Evolutionary conservation across 2,329 filamentous ascomycete species (phyloP).

Genomic region (Saccharata proteae): DNA sequence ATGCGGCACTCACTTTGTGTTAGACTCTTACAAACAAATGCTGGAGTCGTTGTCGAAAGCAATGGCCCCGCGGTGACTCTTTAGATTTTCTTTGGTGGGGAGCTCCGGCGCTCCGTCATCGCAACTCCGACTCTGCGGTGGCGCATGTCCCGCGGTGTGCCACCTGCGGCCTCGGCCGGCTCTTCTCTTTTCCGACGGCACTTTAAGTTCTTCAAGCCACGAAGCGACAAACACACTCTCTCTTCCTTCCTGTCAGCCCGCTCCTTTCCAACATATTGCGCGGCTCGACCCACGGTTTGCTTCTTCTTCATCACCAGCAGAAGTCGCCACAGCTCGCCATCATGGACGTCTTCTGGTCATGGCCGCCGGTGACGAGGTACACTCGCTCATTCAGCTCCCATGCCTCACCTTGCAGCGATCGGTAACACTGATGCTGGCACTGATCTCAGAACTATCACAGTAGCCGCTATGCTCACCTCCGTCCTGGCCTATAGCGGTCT

Average conservation of each 20-base stretch:
- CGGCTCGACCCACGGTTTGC: slow-evolving; percentile 3
- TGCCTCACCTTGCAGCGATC: background rate
- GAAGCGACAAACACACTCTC: background rate
- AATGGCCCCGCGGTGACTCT: no score
- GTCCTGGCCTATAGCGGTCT: slow-evolving; percentile 47
- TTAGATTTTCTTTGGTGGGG: background rate
- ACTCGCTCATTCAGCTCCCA: slow-evolving; percentile 10
- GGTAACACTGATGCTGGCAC: slow-evolving; percentile 2
- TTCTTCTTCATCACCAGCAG: background rate
- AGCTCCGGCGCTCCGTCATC: slow-evolving; percentile 6
- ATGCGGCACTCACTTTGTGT: background rate
- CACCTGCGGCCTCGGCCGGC: slow-evolving; percentile 1
- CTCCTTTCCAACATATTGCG: slow-evolving; percentile 3
- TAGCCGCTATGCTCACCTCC: slow-evolving; percentile 51
- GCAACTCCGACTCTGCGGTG: slow-evolving; percentile 3
- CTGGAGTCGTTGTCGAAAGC: no score
- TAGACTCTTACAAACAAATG: no score
- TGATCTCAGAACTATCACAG: slow-evolving; percentile 51
- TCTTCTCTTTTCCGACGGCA: slow-evolving; percentile 4
- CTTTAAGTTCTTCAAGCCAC: slow-evolving; percentile 4
- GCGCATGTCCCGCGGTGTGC: slow-evolving; percentile 1
- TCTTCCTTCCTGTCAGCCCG: slow-evolving; percentile 8
- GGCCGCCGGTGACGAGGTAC: slow-evolving; percentile 56
- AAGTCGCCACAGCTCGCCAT: slow-evolving; percentile 10
- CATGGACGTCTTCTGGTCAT: slow-evolving; percentile 53